phyloP scores from a whole-genome alignment of 1,284 basidiomycete genomes.

The Trametes versicolor region DNA sequence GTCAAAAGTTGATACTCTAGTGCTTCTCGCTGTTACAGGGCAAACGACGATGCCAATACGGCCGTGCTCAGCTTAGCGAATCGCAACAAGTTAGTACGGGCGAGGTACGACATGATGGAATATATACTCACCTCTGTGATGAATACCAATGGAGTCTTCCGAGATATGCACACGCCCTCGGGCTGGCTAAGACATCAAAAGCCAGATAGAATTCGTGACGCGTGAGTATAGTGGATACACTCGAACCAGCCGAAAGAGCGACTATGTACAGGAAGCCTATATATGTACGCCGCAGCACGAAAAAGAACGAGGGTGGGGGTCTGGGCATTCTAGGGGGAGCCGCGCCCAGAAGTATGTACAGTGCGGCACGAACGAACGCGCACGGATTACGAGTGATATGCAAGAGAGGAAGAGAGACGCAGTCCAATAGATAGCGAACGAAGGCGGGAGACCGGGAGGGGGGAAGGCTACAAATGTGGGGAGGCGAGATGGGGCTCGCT shows the following conservation, averaged over 20 bases:
- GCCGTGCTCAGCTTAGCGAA: too few species aligned
- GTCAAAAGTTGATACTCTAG: too few species aligned
- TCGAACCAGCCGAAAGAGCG: constrained; percentile 24
- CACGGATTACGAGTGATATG: constrained; percentile 22
- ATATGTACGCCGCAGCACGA: not conserved
- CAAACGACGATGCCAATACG: constrained; percentile 8
- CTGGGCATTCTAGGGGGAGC: constrained; percentile 25
- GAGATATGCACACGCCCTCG: not conserved
- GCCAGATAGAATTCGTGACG: not conserved
- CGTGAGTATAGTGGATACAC: constrained; percentile 13
- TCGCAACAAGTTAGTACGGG: too few species aligned
- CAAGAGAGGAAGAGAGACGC: constrained; percentile 6
- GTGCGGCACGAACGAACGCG: constrained; percentile 24
- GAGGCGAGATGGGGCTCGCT: not conserved
- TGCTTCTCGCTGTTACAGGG: too few species aligned
- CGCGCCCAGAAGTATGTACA: constrained; percentile 28
- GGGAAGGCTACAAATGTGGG: constrained; percentile 30
- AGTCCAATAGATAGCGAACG: constrained; percentile 30
- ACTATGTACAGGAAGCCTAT: not conserved
- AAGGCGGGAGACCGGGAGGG: not conserved
- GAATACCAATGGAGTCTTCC: not conserved
- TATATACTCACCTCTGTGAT: too few species aligned
- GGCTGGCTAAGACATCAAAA: not conserved
- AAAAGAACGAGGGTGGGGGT: constrained; percentile 34
- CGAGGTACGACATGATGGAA: too few species aligned